phyloP scores from a whole-genome alignment of 2,329 filamentous ascomycete genomes.

The Monilinia vaccinii-corymbosi region DNA sequence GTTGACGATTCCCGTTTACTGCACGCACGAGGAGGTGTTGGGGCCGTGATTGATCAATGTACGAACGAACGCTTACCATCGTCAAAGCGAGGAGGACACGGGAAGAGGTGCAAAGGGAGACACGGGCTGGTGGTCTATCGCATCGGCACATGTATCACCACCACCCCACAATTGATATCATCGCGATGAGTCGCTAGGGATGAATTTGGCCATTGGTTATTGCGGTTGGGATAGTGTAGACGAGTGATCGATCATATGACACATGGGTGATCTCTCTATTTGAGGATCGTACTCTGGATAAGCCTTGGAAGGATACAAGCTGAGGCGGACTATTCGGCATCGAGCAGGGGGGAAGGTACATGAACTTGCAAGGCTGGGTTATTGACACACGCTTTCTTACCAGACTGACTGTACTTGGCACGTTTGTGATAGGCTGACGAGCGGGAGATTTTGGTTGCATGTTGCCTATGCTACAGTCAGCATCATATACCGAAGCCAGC shows the following conservation, averaged over 20 bases:
- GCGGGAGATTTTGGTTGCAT: background rate
- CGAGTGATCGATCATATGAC: constrained; percentile 9
- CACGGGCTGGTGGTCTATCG: background rate
- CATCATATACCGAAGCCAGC: constrained; percentile 1
- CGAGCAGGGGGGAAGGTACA: too few species aligned
- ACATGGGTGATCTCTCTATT: background rate
- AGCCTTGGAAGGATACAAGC: constrained; percentile 5
- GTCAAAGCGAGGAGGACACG: background rate
- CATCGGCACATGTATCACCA: background rate
- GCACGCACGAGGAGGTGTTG: background rate
- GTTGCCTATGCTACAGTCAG: constrained; percentile 6
- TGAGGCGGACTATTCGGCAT: background rate
- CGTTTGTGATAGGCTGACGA: background rate
- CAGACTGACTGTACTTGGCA: background rate
- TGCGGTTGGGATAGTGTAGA: background rate
- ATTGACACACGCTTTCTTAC: background rate
- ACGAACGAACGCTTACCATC: constrained; percentile 4
- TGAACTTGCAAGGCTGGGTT: constrained; percentile 3
- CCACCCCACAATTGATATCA: constrained; percentile 12
- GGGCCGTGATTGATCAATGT: constrained; percentile 3
- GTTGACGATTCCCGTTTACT: background rate
- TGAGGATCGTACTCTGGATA: background rate
- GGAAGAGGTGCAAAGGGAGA: background rate
- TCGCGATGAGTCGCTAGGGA: background rate
- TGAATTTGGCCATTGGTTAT: constrained; percentile 2